A percentile compares a stretch with the other conserved stretches of the same genome.
These are phyloP conservation scores for Echites panduratus DNA, from an alignment of 257 asterid species.

Conservation along the genomic window DNA sequence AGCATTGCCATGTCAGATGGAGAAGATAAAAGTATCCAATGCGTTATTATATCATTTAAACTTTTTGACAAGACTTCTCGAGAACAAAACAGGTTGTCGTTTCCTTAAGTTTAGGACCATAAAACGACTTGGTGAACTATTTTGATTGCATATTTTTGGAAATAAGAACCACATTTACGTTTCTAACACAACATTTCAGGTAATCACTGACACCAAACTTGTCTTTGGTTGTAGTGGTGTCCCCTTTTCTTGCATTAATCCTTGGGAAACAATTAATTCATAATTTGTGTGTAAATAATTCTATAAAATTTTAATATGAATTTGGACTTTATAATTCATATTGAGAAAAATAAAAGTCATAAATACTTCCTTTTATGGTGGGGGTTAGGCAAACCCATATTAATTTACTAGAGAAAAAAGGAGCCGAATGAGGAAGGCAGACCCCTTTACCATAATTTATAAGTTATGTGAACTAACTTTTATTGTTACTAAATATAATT, in stretches of 20 bases:
- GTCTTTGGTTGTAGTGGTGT: neutral
- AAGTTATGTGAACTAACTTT: too few species aligned
- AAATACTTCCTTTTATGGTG: too few species aligned
- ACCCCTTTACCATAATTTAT: too few species aligned
- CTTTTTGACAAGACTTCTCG: slow-evolving; percentile 13
- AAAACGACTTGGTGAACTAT: neutral
- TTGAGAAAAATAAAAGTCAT: too few species aligned
- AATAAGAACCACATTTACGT: slow-evolving; percentile 8
- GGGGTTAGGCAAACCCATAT: too few species aligned
- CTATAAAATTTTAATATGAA: too few species aligned
- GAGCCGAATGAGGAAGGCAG: too few species aligned
- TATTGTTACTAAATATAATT: too few species aligned
- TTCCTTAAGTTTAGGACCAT: neutral
- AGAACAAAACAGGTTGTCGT: slow-evolving; percentile 6
- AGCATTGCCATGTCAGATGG: neutral
- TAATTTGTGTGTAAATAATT: neutral
- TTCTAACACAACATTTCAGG: slow-evolving; percentile 1
- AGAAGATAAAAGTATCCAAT: neutral
- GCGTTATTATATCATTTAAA: slow-evolving; percentile 6
- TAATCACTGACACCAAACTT: neutral
- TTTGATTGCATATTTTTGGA: slow-evolving; percentile 14
- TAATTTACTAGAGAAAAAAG: too few species aligned
- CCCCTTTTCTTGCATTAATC: neutral
- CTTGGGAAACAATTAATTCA: neutral
- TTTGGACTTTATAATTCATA: too few species aligned